A percentile compares a stretch with the other conserved stretches of the same genome.
Evolutionary conservation across 2,329 filamentous ascomycete genomes (phyloP).

Genomic region (Sclerotinia subarctica): DNA sequence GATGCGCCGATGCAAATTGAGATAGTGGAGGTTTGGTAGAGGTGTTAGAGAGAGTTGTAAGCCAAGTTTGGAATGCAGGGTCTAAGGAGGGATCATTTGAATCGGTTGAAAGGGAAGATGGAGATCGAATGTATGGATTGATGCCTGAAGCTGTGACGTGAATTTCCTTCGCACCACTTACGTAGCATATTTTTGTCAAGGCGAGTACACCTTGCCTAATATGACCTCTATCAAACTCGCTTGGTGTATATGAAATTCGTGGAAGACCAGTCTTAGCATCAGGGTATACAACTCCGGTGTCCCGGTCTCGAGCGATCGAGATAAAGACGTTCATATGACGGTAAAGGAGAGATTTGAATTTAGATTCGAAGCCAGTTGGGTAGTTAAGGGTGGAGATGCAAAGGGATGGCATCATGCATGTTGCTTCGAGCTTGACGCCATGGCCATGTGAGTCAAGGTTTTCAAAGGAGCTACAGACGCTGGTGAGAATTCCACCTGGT

Average conservation of each 20-base stretch:
- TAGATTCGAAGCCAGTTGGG: slow-evolving; percentile 66
- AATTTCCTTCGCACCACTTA: slow-evolving; percentile 78
- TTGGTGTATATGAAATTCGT: slow-evolving; percentile 67
- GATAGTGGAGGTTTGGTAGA: slow-evolving; percentile 7
- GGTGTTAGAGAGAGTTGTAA: slow-evolving; percentile 38
- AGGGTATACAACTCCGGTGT: slow-evolving; percentile 69
- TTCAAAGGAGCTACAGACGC: slow-evolving; percentile 72
- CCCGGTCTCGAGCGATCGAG: slow-evolving; percentile 69
- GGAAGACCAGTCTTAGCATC: slow-evolving; percentile 65
- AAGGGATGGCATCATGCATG: slow-evolving; percentile 67
- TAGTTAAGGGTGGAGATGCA: slow-evolving; percentile 64
- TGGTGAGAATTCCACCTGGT: slow-evolving; percentile 67
- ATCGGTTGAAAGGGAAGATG: not conserved
- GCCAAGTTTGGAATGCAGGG: slow-evolving; percentile 59
- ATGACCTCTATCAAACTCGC: slow-evolving; percentile 68
- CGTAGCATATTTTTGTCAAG: slow-evolving; percentile 72
- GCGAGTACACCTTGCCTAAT: slow-evolving; percentile 69
- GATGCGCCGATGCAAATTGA: slow-evolving; percentile 68
- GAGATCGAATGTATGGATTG: slow-evolving; percentile 53
- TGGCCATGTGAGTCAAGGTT: slow-evolving; percentile 78
- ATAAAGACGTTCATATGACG: slow-evolving; percentile 71
- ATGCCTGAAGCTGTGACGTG: slow-evolving; percentile 61
- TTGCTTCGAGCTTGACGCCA: slow-evolving; percentile 76
- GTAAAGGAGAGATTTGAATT: slow-evolving; percentile 66
- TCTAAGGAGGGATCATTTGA: slow-evolving; percentile 44